Base-by-base conservation (phyloP, 202 grass and related monocot species). In the Schoenoplectus triqueter region DNA sequence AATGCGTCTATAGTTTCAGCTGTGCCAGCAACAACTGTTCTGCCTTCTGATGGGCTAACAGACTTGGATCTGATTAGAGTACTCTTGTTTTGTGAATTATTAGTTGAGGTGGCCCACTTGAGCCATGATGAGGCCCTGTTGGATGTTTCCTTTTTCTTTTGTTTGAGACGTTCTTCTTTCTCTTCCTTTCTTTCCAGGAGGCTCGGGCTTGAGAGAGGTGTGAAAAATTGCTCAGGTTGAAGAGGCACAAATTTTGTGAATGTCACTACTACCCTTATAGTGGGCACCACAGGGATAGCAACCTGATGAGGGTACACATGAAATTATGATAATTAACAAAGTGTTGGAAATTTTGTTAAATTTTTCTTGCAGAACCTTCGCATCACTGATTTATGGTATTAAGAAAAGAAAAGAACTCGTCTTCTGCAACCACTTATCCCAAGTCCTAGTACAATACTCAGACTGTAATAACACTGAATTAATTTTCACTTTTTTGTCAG, bases 221-320 rank as follows among this genome's bases (percentile, higher is more conserved):
- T 95, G 90, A 98, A 98, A 83, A 98, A 98, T 73, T 94, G 91
- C 85, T 98, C 96, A 1, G 93, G 93, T 70, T 95, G 93, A 0
- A 98, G 90, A 89, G 92, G 88, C 7, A 92, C 88, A 13, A 92
- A 98, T 85, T 98, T 98, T 69, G 88, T 91, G 76, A 98, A 98
- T 9, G 96, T 95, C 80, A 98, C 76, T 0, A 98, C 93, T 20
- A 99, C 90, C 68, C 96, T 95, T 48, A 99, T 89, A 0, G 96
- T 95, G 0, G 96, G 96, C 51, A 99, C 85, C 84, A 99, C 93
- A 21, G 96, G 96, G 66, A 99, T 95, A 0, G 96, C 91, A 87
- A 95, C 93, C 96, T 99, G 81, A 87, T 6, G 60, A 87, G 5
- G 8, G 64, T 61, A 19, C 68, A 73, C 42, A 2, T 3, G 14